Evolutionary conservation across 2,329 filamentous ascomycete species (phyloP), one percentile per base, ranked within the genome.

Genomic region (Arthrinium puccinioides): DNA sequence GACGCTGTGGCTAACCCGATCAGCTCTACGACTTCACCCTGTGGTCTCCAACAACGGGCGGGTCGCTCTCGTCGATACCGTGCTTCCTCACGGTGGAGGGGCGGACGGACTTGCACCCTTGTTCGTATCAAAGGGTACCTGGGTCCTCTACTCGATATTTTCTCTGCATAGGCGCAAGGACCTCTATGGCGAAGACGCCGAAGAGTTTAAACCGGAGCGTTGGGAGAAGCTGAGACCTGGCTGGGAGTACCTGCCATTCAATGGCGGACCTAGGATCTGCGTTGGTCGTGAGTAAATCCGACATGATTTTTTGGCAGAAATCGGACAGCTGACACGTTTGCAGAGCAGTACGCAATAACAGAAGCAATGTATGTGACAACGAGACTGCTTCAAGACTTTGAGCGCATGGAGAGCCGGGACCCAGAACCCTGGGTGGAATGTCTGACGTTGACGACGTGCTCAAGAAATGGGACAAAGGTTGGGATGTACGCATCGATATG

Each of bases 31-130:
- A 6, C 29, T 32, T 6, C 13, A 8, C 11, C 29, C 29, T 13
- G 5, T 13, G 5, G 29, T 32, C 4, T 16, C 29, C 15, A 5
- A 4, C 6, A 32, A 32, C n/a, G 7, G 5, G 7, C 29, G 29
- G 6, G 14, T 9, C 4, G 29, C 29, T 5, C 5, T 16, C 14
- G 32, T 20, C 19, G 38, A 44, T 48, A 71, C 69, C 2, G 57
- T 61, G 1, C 55, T 74, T 1, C 69, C 70, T 3, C 47, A 52
- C 4, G 70, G 70, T 25, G 70, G 70, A 33, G 70, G 70, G 0
- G 49, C 58, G 2, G 56, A 68, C 36, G 60, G 63, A 28, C 51
- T 46, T 18, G 51, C 56, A 1, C 69, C 70, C 1, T 48, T 74
- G 14, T 67, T 66, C 42, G 56, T 74, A 4, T 55, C 52, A 9